Evolutionary conservation across 441 rosid genomes (phyloP).

Genomic region (Lepidium campestre): DNA sequence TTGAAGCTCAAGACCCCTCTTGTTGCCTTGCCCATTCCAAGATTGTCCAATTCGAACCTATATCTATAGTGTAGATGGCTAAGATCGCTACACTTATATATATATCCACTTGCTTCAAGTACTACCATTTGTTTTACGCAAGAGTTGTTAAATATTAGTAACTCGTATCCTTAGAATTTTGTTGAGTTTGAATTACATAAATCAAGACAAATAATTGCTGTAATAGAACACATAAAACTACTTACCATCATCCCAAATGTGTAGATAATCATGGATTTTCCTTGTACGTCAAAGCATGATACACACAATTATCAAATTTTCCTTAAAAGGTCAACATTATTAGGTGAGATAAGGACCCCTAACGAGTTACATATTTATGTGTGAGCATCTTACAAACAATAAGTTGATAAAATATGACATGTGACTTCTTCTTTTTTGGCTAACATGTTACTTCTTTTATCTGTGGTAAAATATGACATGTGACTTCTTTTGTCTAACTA

Average conservation of each 20-base stretch:
- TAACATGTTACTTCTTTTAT: neutral
- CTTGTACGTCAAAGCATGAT: neutral
- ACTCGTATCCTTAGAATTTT: neutral
- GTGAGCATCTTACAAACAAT: neutral
- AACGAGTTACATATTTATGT: neutral
- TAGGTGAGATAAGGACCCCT: neutral
- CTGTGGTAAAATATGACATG: neutral
- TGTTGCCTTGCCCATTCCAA: constrained; percentile 40
- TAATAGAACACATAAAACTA: neutral
- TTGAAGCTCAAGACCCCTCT: constrained; percentile 58
- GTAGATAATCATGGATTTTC: neutral
- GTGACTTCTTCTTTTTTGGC: no score
- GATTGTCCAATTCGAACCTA: constrained; percentile 31
- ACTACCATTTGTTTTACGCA: neutral
- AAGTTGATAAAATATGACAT: neutral
- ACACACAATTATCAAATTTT: neutral
- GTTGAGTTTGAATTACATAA: neutral
- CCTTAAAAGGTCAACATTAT: neutral
- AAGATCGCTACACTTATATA: no score
- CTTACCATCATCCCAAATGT: neutral
- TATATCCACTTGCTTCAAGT: no score
- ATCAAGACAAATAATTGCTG: neutral
- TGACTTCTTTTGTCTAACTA: neutral
- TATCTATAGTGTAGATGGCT: no score
- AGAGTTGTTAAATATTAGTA: neutral